phyloP scores from a whole-genome alignment of 202 grass and related monocot genomes.

The Setaria italica region DNA sequence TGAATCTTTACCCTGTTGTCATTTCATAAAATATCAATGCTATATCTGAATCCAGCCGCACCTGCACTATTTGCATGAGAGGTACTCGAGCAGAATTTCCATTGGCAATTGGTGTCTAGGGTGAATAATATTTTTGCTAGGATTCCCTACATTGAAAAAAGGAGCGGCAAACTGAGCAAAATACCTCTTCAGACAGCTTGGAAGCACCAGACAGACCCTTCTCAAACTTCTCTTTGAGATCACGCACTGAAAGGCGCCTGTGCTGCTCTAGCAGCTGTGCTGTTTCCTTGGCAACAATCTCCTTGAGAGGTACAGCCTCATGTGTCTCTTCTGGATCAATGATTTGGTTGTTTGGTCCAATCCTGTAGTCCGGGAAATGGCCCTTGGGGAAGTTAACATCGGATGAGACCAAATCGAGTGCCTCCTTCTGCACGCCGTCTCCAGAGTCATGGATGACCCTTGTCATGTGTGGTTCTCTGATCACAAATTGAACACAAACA shows the following conservation, averaged over 20 bases:
- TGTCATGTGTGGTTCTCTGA: constrained; percentile 66
- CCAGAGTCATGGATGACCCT: constrained; percentile 73
- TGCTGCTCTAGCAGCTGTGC: constrained; percentile 80
- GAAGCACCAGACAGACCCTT: constrained; percentile 74
- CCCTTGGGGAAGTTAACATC: constrained; percentile 89
- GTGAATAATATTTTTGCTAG: constrained; percentile 10
- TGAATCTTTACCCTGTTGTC: not conserved
- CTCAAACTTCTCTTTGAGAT: constrained; percentile 96
- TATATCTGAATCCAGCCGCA: not conserved
- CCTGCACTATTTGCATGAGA: constrained; percentile 17
- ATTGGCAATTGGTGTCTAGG: not conserved
- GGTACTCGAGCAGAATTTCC: not conserved
- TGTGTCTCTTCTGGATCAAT: constrained; percentile 79
- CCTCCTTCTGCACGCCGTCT: constrained; percentile 74
- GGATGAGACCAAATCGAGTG: constrained; percentile 68
- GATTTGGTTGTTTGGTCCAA: constrained; percentile 81
- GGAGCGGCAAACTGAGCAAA: constrained; percentile 22
- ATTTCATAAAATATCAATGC: constrained; percentile 17
- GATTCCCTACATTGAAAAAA: constrained; percentile 24
- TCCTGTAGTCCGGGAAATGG: constrained; percentile 82
- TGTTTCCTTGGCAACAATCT: constrained; percentile 94
- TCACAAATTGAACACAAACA: constrained; percentile 25
- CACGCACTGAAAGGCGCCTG: constrained; percentile 86
- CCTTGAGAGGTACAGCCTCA: constrained; percentile 73
- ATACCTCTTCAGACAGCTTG: constrained; percentile 88